Evolutionary conservation across 2,329 filamentous ascomycete species (phyloP).

Genomic region (Aureobasidium sp.): DNA sequence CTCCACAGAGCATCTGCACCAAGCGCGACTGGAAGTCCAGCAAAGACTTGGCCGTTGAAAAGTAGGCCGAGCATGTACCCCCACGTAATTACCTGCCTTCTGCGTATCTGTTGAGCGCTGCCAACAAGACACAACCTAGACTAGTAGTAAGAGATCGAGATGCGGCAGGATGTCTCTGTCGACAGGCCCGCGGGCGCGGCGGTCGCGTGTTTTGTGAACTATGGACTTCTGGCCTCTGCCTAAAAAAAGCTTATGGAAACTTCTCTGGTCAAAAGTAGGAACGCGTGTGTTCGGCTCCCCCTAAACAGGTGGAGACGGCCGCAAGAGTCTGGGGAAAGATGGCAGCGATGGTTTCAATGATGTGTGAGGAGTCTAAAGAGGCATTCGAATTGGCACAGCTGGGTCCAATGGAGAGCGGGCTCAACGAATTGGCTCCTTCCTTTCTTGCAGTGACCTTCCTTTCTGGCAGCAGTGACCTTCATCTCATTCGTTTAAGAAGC

Average conservation of each 20-base stretch:
- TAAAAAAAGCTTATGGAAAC: neutral
- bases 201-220: neutral
- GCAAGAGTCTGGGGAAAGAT: slow-evolving; percentile 3
- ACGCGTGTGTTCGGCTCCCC: neutral
- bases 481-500: neutral
- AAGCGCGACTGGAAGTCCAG: neutral
- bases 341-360: neutral
- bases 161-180: neutral
- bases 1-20: neutral
- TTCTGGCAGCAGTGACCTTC: neutral
- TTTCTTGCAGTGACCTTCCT: neutral
- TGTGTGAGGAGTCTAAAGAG: slow-evolving; percentile 6
- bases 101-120: neutral
- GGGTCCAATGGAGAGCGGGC: neutral
- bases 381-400: neutral
- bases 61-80: slow-evolving; percentile 4
- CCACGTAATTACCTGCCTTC: neutral
- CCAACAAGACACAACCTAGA: neutral
- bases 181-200: neutral
- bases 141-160: neutral
- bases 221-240: neutral
- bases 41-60: neutral
- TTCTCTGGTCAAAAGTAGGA: neutral
- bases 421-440: slow-evolving; percentile 1
- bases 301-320: neutral